A percentile compares a stretch with the other conserved stretches of the same genome.
Conservation (phyloP, 2,329 filamentous ascomycete species). For the Zasmidium citrigriseum region DNA sequence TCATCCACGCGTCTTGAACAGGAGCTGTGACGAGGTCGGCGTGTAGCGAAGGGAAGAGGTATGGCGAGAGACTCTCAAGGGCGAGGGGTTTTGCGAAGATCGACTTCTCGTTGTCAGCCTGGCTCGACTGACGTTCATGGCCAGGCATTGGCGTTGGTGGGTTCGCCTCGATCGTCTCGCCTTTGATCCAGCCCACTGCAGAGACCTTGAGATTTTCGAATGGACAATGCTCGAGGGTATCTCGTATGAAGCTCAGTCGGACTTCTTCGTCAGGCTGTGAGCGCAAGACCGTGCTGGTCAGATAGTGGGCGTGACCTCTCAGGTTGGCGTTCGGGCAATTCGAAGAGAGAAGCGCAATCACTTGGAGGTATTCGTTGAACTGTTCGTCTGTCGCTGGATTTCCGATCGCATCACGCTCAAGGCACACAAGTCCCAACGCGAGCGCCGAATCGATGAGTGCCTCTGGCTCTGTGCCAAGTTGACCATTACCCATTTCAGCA, state of each 20-base stretch:
- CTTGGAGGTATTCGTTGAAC: slow-evolving; percentile 56
- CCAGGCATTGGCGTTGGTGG: slow-evolving; percentile 25
- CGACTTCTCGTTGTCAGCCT: slow-evolving; percentile 23
- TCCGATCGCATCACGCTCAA: slow-evolving; percentile 48
- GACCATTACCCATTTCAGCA: slow-evolving; percentile 34
- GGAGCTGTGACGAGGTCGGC: slow-evolving; percentile 43
- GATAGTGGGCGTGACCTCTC: slow-evolving; percentile 51
- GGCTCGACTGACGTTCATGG: slow-evolving; percentile 12
- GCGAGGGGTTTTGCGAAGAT: slow-evolving; percentile 52
- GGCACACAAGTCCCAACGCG: slow-evolving; percentile 52
- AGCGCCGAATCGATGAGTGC: slow-evolving; percentile 57
- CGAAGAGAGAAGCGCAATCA: slow-evolving; percentile 50
- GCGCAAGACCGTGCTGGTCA: slow-evolving; percentile 52
- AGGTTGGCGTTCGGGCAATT: slow-evolving; percentile 50
- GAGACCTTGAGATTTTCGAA: slow-evolving; percentile 58
- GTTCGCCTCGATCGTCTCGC: slow-evolving; percentile 56
- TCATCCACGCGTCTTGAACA: slow-evolving; percentile 42
- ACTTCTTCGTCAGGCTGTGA: slow-evolving; percentile 55
- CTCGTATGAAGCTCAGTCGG: slow-evolving; percentile 56
- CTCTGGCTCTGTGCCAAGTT: slow-evolving; percentile 50
- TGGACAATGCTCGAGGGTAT: slow-evolving; percentile 56
- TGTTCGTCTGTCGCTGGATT: slow-evolving; percentile 51
- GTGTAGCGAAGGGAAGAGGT: slow-evolving; percentile 54
- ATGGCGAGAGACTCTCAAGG: slow-evolving; percentile 50
- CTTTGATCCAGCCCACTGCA: slow-evolving; percentile 62